Conservation (phyloP, 495 filamentous ascomycete species). For the Xylaria longipes region DNA sequence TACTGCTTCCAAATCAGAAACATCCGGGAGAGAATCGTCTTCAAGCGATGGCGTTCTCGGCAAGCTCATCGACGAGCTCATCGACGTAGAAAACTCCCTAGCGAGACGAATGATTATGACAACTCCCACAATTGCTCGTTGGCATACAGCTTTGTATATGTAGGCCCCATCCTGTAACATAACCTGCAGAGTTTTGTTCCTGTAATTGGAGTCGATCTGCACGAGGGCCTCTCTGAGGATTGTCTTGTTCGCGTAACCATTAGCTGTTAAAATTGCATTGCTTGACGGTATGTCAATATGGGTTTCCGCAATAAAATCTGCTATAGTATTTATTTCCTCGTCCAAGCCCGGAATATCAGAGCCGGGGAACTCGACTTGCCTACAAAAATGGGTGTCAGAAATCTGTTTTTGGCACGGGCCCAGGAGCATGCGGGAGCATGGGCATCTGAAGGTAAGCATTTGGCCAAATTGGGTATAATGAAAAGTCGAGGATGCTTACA, state of each 20-base stretch:
- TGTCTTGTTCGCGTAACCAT: not conserved
- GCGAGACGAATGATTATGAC: not conserved
- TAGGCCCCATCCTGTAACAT: conserved; percentile 5
- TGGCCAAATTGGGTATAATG: not conserved
- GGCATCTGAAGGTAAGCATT: not conserved
- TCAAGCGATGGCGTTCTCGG: not conserved
- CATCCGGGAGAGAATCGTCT: not conserved
- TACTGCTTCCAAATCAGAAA: conserved; percentile 4
- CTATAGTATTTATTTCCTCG: not conserved
- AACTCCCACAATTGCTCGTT: conserved; percentile 2
- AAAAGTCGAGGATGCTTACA: not conserved
- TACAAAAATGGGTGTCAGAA: not conserved
- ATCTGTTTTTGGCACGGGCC: not conserved
- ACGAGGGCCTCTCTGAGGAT: conserved; percentile 1
- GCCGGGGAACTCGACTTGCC: not conserved
- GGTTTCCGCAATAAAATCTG: not conserved
- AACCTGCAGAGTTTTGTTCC: not conserved
- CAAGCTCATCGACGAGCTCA: not conserved
- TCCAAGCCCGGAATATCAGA: not conserved
- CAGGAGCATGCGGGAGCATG: not conserved
- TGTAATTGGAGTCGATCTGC: not conserved
- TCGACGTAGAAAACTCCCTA: not conserved
- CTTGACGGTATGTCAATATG: not conserved
- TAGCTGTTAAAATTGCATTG: not conserved
- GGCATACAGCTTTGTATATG: conserved; percentile 8